Evolutionary conservation across 2,329 filamentous ascomycete genomes (phyloP).

Genomic region (Ophiognomonia clavigignenti-juglandacearum): DNA sequence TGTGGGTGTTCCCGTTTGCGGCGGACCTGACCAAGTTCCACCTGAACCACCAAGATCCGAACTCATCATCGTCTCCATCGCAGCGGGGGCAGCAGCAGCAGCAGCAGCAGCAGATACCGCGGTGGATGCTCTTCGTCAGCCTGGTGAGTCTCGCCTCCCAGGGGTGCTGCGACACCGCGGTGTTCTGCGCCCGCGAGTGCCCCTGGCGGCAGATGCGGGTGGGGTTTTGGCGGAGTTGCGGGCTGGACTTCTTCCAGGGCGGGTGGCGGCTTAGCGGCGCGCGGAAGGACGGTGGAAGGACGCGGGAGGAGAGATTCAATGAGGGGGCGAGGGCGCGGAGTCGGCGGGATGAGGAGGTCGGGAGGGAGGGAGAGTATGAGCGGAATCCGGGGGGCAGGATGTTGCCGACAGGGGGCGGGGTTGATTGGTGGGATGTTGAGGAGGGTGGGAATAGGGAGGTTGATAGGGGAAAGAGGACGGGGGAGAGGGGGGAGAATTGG

Average conservation of each 20-base stretch:
- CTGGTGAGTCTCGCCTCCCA: slow-evolving; percentile 59
- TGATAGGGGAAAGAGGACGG: background rate
- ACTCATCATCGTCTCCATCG: too few species aligned
- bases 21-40: slow-evolving; percentile 43
- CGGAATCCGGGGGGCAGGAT: slow-evolving; percentile 20
- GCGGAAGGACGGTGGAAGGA: slow-evolving; percentile 32
- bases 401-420: background rate
- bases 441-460: slow-evolving; percentile 19
- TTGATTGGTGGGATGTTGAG: slow-evolving; percentile 35
- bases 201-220: slow-evolving; percentile 58
- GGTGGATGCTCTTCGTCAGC: slow-evolving; percentile 48
- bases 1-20: slow-evolving; percentile 70
- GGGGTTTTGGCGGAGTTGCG: slow-evolving; percentile 27
- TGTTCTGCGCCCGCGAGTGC: slow-evolving; percentile 66
- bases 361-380: slow-evolving; percentile 26
- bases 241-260: slow-evolving; percentile 18
- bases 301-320: slow-evolving; percentile 47
- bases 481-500: too few species aligned
- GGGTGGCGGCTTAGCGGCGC: background rate
- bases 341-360: slow-evolving; percentile 43
- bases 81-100: slow-evolving; percentile 4
- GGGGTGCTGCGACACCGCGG: slow-evolving; percentile 60
- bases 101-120: slow-evolving; percentile 37
- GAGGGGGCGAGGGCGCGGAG: slow-evolving; percentile 44
- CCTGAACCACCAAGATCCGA: too few species aligned